A percentile compares a stretch with the other conserved stretches of the same genome.
phyloP scores from a whole-genome alignment of 73 alveolate genomes.

The Paramecium sexaurelia region DNA sequence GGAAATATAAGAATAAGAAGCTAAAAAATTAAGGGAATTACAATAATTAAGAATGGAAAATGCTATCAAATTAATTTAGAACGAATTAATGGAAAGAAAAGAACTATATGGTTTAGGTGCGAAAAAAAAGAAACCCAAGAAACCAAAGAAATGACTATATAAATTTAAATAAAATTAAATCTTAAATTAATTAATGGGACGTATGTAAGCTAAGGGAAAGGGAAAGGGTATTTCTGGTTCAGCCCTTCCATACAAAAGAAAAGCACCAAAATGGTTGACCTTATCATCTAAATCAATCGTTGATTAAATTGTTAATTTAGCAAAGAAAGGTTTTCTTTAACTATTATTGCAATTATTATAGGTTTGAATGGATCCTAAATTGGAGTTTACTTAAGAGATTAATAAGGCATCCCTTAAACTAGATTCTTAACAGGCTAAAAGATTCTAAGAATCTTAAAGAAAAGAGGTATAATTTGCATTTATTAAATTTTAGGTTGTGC shows the following conservation, averaged over 20 bases:
- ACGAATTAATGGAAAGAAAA: slow-evolving; percentile 65
- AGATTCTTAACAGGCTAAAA: slow-evolving; percentile 70
- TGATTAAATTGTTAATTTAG: slow-evolving; percentile 63
- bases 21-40: slow-evolving; percentile 46
- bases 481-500: slow-evolving; percentile 80
- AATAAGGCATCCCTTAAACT: slow-evolving; percentile 65
- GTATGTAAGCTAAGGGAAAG: slow-evolving; percentile 69
- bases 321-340: slow-evolving; percentile 63
- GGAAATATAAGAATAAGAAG: slow-evolving; percentile 60
- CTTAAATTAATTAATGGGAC: slow-evolving; percentile 65
- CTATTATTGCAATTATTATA: background rate
- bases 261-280: slow-evolving; percentile 72
- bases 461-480: slow-evolving; percentile 46
- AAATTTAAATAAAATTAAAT: slow-evolving; percentile 40
- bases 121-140: slow-evolving; percentile 66
- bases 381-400: slow-evolving; percentile 70
- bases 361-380: slow-evolving; percentile 67
- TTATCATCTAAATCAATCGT: slow-evolving; percentile 61
- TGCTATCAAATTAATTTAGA: slow-evolving; percentile 65
- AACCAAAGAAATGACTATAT: slow-evolving; percentile 55
- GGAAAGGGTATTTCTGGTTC: slow-evolving; percentile 73
- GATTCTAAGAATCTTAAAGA: slow-evolving; percentile 67
- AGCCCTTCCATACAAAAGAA: slow-evolving; percentile 71
- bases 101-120: slow-evolving; percentile 65
- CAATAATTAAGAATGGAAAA: slow-evolving; percentile 58